These are phyloP conservation scores for Cyclocybe cylindracea DNA, from an alignment of 768 basidiomycete genomes.

Conservation along the genomic window DNA sequence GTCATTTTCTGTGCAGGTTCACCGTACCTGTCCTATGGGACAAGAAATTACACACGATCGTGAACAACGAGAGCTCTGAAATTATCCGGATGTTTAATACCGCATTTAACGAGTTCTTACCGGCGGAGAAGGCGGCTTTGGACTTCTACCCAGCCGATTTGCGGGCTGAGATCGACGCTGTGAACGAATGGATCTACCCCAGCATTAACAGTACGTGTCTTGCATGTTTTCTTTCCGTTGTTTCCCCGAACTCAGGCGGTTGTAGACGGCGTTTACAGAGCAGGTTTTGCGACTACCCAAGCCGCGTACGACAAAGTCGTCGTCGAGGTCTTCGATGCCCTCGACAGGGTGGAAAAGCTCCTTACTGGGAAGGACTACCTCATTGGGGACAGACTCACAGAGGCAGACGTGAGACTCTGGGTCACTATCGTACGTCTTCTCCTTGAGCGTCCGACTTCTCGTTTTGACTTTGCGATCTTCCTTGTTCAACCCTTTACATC, in stretches of 20 bases:
- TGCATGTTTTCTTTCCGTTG: background rate
- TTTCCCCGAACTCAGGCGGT: background rate
- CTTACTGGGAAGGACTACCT: slow-evolving; percentile 81
- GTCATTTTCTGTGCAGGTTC: no score
- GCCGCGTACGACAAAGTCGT: slow-evolving; percentile 85
- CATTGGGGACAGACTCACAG: slow-evolving; percentile 80
- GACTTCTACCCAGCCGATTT: slow-evolving; percentile 81
- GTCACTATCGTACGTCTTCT: slow-evolving; percentile 76
- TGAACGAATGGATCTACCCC: slow-evolving; percentile 88
- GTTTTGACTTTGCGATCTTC: background rate
- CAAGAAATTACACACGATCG: slow-evolving; percentile 81
- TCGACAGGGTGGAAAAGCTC: slow-evolving; percentile 81
- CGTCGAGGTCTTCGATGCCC: slow-evolving; percentile 70
- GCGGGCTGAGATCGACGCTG: slow-evolving; percentile 73
- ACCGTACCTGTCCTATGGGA: slow-evolving; percentile 95
- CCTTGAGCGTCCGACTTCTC: background rate
- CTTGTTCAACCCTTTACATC: background rate
- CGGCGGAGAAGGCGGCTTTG: slow-evolving; percentile 60
- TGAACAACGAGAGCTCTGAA: slow-evolving; percentile 95
- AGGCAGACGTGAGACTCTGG: slow-evolving; percentile 84
- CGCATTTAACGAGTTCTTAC: slow-evolving; percentile 76
- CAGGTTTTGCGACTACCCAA: slow-evolving; percentile 85
- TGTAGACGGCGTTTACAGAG: slow-evolving; percentile 82
- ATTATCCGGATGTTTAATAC: slow-evolving; percentile 94
- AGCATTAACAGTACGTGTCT: slow-evolving; percentile 72